Evolutionary conservation across 2,329 filamentous ascomycete species (phyloP).

Genomic region (Calonectria leucothoes): DNA sequence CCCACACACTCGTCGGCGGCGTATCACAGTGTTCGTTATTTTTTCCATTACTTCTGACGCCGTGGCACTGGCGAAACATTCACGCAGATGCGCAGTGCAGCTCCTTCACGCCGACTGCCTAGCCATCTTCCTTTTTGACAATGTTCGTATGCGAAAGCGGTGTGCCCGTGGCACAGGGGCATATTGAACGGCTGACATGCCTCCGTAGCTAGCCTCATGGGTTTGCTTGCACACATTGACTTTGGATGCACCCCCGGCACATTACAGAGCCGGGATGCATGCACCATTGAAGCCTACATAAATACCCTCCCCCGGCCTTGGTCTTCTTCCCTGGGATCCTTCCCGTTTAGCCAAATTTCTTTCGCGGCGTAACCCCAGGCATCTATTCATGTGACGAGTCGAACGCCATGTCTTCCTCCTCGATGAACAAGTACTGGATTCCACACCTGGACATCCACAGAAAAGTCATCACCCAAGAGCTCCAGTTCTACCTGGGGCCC

Average conservation of each 20-base stretch:
- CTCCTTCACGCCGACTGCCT: conserved; percentile 33
- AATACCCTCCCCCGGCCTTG: conserved; percentile 39
- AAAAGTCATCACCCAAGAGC: conserved; percentile 68
- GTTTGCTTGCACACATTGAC: conserved; percentile 41
- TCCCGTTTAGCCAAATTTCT: conserved; percentile 27
- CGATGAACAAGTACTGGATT: conserved; percentile 71
- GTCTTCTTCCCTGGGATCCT: conserved; percentile 18
- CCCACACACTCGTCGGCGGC: conserved; percentile 28
- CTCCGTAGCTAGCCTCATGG: conserved; percentile 29
- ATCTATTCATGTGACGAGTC: conserved; percentile 24
- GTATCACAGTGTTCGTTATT: conserved; percentile 41
- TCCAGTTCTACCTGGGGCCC: conserved; percentile 69
- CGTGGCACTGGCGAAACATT: conserved; percentile 38
- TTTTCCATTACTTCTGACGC: conserved; percentile 35
- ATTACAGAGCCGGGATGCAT: conserved; percentile 31
- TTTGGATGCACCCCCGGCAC: conserved; percentile 37
- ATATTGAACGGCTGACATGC: conserved; percentile 33
- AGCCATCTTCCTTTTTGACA: conserved; percentile 29
- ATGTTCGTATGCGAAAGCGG: conserved; percentile 38
- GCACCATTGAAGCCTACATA: conserved; percentile 35
- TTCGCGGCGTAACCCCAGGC: conserved; percentile 21
- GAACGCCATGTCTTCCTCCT: conserved; percentile 38
- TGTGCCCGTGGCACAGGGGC: conserved; percentile 41
- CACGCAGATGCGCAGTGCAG: conserved; percentile 33
- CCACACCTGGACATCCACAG: conserved; percentile 70